These are phyloP conservation scores for Taphrina flavorubra DNA, from an alignment of 1,139 yeast species.

Conservation along the genomic window DNA sequence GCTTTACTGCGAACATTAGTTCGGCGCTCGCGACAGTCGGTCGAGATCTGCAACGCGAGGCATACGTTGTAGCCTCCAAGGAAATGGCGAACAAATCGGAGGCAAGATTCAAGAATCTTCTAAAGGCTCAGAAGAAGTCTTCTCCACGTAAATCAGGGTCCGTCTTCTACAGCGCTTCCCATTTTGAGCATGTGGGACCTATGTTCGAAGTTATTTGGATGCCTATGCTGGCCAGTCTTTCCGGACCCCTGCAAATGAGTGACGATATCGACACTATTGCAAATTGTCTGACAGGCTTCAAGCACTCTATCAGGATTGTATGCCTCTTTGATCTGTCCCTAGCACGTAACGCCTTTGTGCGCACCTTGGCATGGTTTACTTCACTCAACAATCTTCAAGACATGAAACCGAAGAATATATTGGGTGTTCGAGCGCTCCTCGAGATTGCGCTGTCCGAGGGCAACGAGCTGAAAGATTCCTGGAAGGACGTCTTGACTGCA, in stretches of 20 bases:
- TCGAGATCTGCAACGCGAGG: slow-evolving; percentile 78
- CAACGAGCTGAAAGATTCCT: slow-evolving; percentile 68
- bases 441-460: slow-evolving; percentile 84
- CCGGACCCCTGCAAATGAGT: slow-evolving; percentile 89
- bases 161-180: slow-evolving; percentile 67
- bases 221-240: slow-evolving; percentile 91
- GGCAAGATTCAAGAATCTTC: slow-evolving; percentile 71
- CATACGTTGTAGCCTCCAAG: slow-evolving; percentile 87
- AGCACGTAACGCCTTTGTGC: slow-evolving; percentile 86
- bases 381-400: slow-evolving; percentile 79
- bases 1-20: slow-evolving; percentile 60
- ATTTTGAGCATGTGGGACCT: slow-evolving; percentile 87
- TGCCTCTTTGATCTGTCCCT: slow-evolving; percentile 82
- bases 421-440: slow-evolving; percentile 74
- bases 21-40: slow-evolving; percentile 66
- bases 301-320: slow-evolving; percentile 78
- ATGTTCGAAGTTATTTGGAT: slow-evolving; percentile 96
- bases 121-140: slow-evolving; percentile 57
- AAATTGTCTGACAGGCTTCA: slow-evolving; percentile 81
- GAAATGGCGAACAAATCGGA: slow-evolving; percentile 93
- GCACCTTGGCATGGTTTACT: slow-evolving; percentile 87
- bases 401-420: slow-evolving; percentile 77
- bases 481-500: slow-evolving; percentile 82
- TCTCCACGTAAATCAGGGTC: slow-evolving; percentile 48
- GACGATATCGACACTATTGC: slow-evolving; percentile 78